A percentile compares a stretch with the other conserved stretches of the same genome.
Conservation (phyloP, 805 yeast species). For the Blastobotrys chiropterorum region DNA sequence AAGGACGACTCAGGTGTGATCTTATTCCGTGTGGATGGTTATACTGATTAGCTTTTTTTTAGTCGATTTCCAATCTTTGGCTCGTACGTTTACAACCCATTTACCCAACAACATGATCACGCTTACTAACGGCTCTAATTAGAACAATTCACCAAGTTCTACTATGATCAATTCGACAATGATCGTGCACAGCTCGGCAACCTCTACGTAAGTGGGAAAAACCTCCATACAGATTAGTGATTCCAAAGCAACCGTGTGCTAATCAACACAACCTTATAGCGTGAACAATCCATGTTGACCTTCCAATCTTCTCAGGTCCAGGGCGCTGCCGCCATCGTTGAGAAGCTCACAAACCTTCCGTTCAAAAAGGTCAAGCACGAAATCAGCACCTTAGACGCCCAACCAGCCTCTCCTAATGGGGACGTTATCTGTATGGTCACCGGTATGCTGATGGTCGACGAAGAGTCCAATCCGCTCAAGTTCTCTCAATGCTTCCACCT, state of each 20-base stretch:
- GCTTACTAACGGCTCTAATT: slow-evolving; percentile 13
- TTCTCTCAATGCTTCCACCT: slow-evolving; percentile 97
- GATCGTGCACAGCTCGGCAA: slow-evolving; percentile 90
- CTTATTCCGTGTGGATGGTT: too few relatives aligned
- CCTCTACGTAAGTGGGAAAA: slow-evolving; percentile 50
- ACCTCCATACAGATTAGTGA: neutral
- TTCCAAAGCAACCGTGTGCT: neutral
- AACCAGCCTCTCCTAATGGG: slow-evolving; percentile 82
- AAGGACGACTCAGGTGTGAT: too few relatives aligned
- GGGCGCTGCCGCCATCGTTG: slow-evolving; percentile 90
- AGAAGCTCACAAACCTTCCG: slow-evolving; percentile 82
- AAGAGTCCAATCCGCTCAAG: slow-evolving; percentile 91
- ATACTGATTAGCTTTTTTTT: neutral
- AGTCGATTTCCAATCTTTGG: slow-evolving; percentile 21
- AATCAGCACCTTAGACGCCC: slow-evolving; percentile 93
- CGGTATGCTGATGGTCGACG: slow-evolving; percentile 88
- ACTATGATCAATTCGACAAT: slow-evolving; percentile 90
- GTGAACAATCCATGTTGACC: slow-evolving; percentile 96
- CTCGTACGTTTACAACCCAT: slow-evolving; percentile 16
- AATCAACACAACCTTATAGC: too few relatives aligned
- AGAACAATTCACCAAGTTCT: slow-evolving; percentile 85
- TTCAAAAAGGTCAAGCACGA: slow-evolving; percentile 91
- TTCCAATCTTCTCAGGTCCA: slow-evolving; percentile 92
- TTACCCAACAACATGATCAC: neutral
- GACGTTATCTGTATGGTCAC: slow-evolving; percentile 97